Base-by-base conservation (phyloP, 2,329 filamentous ascomycete genomes). In the Aspergillus ruber region DNA sequence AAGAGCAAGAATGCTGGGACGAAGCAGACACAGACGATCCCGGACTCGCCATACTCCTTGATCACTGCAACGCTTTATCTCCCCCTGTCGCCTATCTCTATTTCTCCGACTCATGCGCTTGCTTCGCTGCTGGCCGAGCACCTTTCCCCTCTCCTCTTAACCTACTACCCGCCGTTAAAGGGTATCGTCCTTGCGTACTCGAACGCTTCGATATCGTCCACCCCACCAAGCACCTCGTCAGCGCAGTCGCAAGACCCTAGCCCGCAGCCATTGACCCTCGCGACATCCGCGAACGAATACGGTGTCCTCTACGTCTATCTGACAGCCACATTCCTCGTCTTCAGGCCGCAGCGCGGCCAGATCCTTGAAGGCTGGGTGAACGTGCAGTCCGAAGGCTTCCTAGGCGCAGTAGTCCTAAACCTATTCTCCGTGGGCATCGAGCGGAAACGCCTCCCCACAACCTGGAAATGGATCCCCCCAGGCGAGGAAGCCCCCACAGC, bases 361-460 rank as follows among this genome's bases (percentile, higher is more conserved):
- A 82, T 79, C 68, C 79, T 97, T 62, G 84, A 90, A 56, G 93
- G 89, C 9, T 84, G 79, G 56, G 80, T 96, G 47, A 93, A 91
- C 60, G 75, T 96, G 25, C 88, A 95, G 64, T 91, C 86, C 42
- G 88, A 93, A 57, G 89, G 88, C 6, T 89, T 96, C 62, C 78
- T 98, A 6, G 90, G 91, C 17, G 80, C 96, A 2, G 82, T 94
- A 9, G 93, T 89, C 66, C 90, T 89, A 71, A 91, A 91, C 66
- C 82, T 89, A 55, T 97, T 97, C 76, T 95, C 93, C 57, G 88
- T 91, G 1, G 88, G 85, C 39, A 87, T 98, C 50, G 86, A 91
- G 59, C 78, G 84, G 18, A 81, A 80, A 51, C 78, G 88, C 32
- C 74, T 98, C 13, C 93, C 93, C 0, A 68, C 73, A 12, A 78